Evolutionary conservation across 2,329 filamentous ascomycete species (phyloP), one percentile per base, ranked within the genome.

Genomic region (Colletotrichum theobromicola): DNA sequence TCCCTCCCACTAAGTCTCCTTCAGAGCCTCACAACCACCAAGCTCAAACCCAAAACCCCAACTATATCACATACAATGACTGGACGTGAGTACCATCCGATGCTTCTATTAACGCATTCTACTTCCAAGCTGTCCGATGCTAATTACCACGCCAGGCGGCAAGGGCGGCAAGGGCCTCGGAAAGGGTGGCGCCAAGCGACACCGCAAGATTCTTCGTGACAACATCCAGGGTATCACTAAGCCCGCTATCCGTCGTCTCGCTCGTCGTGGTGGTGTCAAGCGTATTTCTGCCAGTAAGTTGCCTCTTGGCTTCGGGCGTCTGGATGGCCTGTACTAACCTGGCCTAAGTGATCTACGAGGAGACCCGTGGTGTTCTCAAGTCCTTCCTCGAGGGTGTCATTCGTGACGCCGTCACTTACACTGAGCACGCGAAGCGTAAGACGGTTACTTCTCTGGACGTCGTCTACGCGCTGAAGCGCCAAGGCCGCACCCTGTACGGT

Each of bases 181-280:
- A 87, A 98, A 98, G 93, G 96, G 96, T 80, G 96, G 96, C 87
- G 96, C 96, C 88, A 98, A 98, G 94, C 96, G 96, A 88, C 96
- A 98, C 90, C 93, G 96, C 84, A 98, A 98, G 94, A 98, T 98
- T 91, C 92, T 98, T 87, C 95, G 96, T 89, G 96, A 98, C 94
- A 98, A 98, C 94, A 98, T 98, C 85, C 96, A 98, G 90, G 96
- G 96, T 89, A 98, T 98, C 86, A 98, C 96, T 84, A 98, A 98
- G 94, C 96, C 96, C 82, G 96, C 96, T 83, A 98, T 98, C 88
- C 94, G 96, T 84, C 96, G 96, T 97, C 95, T 98, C 86, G 96
- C 96, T 79, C 96, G 96, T 89, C 95, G 96, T 97, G 96, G 96
- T 88, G 96, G 96, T 96, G 96, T 98, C 91, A 98, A 98, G 95